Evolutionary conservation across 2,329 filamentous ascomycete genomes (phyloP), one percentile per base, ranked within the genome.

Genomic region (Orbilia quercus): DNA sequence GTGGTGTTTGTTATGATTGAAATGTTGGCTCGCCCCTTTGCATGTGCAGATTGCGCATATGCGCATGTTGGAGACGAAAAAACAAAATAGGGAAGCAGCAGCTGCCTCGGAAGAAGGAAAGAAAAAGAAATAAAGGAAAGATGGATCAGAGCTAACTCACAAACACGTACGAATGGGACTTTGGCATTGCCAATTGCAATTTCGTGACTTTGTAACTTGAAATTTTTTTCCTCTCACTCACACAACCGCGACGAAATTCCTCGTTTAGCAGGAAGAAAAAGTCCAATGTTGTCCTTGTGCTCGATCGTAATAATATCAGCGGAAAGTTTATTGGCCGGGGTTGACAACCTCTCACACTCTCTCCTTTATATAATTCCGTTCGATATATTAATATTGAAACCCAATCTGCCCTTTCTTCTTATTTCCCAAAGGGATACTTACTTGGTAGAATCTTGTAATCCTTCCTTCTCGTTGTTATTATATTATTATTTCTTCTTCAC

Each of bases 21-120:
- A 38, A 12, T 14, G 36, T 16, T 31, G 28, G 28, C 60, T 36
- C 12, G 34, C 63, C 53, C 53, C 63, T 67, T 67, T 67, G 51
- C 63, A 58, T 67, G 63, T 66, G 62, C 51, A 66, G 9, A 42
- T 50, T 57, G 50, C 28, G 50, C 60, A 65, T 51, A 58, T 57
- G 50, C 42, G 50, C 60, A 65, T 57, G n/a, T 38, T 65, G 50
- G 45, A 53, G 31, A 64, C 16, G 14, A 12, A 31, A 44, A 28
- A 23, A 20, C 36, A 45, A 34, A 51, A 42, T 44, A 54, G 16
- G 23, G 28, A 54, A 20, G 22, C 28, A 16, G 28, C 42, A 48
- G 42, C 51, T 31, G 28, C 28, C 28, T 31, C 28, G 28, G 28
- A 14, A 48, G 44, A 31, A 16, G 22, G 36, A 23, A 47, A 40